phyloP scores from a whole-genome alignment of 2,329 filamentous ascomycete species.

The Alternaria triticina region DNA sequence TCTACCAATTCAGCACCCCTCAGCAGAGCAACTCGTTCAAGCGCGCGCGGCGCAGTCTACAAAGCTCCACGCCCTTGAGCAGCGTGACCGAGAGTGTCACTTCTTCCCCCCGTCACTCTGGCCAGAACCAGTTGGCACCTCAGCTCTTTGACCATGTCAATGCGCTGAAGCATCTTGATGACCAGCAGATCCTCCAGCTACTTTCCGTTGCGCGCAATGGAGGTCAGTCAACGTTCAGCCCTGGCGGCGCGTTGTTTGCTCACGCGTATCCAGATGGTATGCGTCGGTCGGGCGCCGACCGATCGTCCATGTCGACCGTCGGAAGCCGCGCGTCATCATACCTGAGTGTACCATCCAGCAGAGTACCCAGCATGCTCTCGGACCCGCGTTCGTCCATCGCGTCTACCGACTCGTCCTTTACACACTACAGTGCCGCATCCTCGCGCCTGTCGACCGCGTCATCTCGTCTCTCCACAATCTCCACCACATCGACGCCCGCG shows the following conservation, averaged over 20 bases:
- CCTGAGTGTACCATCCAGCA: conserved; percentile 47
- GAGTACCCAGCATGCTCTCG: conserved; percentile 47
- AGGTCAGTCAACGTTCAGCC: conserved; percentile 35
- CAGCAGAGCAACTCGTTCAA: conserved; percentile 46
- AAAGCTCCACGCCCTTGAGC: conserved; percentile 45
- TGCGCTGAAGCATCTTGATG: conserved; percentile 49
- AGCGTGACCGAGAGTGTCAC: conserved; percentile 47
- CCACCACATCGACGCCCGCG: conserved; percentile 39
- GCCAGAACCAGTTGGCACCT: conserved; percentile 42
- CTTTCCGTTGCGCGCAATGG: conserved; percentile 47
- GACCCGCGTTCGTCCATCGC: conserved; percentile 47
- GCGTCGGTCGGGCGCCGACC: conserved; percentile 40
- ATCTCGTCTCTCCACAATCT: conserved; percentile 46
- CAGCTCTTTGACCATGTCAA: conserved; percentile 50
- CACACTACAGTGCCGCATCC: conserved; percentile 46
- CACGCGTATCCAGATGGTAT: conserved; percentile 41
- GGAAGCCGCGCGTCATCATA: conserved; percentile 47
- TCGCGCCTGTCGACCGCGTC: conserved; percentile 47
- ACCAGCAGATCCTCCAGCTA: conserved; percentile 47
- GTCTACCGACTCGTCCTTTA: conserved; percentile 48
- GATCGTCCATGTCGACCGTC: conserved; percentile 46
- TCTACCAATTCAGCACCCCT: conserved; percentile 45
- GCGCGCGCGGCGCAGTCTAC: conserved; percentile 47
- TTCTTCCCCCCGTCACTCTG: conserved; percentile 44
- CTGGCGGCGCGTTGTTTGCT: conserved; percentile 23